Percentiles rank a stretch among this genome's conserved stretches.
These are phyloP conservation scores for Pilaira anomala DNA, from an alignment of 192 early-diverging fungal genomes.

Conservation along the genomic window DNA sequence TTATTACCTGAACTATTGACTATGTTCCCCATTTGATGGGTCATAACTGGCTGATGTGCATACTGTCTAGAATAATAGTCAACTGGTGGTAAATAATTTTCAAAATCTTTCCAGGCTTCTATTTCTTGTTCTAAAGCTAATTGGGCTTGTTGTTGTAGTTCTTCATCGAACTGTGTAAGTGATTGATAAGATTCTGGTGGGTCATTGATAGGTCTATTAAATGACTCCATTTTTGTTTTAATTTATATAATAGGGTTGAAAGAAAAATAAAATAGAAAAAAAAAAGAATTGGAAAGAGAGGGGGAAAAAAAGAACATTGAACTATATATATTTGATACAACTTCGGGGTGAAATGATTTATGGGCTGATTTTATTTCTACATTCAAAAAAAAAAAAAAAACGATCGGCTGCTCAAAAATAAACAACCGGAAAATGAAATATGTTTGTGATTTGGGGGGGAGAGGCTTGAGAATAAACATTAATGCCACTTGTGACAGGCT, in stretches of 20 bases:
- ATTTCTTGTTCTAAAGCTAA: constrained; percentile 11
- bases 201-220: neutral
- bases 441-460: too few relatives aligned
- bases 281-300: neutral
- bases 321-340: neutral
- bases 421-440: too few relatives aligned
- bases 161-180: constrained; percentile 7
- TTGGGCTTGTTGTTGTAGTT: constrained; percentile 19
- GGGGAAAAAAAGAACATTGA: neutral
- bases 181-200: constrained; percentile 5
- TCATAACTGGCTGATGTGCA: too few relatives aligned
- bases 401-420: too few relatives aligned
- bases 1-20: too few relatives aligned
- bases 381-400: too few relatives aligned
- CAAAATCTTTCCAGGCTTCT: constrained; percentile 14
- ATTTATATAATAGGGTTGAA: neutral
- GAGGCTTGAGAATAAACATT: too few relatives aligned
- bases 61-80: neutral
- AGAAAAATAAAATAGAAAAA: neutral
- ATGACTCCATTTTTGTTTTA: constrained; percentile 3
- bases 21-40: neutral
- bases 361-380: neutral
- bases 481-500: too few relatives aligned
- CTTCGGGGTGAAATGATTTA: neutral
- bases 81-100: constrained; percentile 13